These are phyloP conservation scores for Teratosphaeria nubilosa DNA, from an alignment of 2,329 filamentous ascomycete genomes.

Conservation along the genomic window DNA sequence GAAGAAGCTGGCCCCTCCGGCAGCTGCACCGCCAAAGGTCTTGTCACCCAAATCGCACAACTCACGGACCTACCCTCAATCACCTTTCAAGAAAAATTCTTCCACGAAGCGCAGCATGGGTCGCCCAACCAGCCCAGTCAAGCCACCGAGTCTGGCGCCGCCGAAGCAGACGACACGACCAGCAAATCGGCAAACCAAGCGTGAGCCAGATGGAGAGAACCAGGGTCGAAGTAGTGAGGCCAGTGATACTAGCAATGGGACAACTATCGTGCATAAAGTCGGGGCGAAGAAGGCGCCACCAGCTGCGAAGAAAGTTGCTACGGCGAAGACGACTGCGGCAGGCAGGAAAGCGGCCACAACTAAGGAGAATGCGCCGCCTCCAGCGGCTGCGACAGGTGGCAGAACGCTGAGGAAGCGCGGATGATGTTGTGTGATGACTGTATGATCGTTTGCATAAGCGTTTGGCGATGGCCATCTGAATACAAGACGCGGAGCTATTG, in stretches of 20 bases:
- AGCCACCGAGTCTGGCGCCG: constrained; percentile 30
- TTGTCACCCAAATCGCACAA: constrained; percentile 78
- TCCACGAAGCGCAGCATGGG: constrained; percentile 48
- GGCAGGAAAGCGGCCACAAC: constrained; percentile 34
- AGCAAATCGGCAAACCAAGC: background rate
- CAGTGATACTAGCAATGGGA: constrained; percentile 47
- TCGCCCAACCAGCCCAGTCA: constrained; percentile 50
- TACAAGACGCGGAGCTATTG: background rate
- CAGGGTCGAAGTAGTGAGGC: constrained; percentile 39
- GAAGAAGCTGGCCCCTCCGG: constrained; percentile 27
- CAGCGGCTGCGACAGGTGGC: constrained; percentile 12
- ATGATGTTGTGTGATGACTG: constrained; percentile 1
- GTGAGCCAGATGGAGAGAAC: constrained; percentile 22
- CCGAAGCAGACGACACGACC: constrained; percentile 17
- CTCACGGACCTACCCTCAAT: constrained; percentile 55
- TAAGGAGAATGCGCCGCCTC: constrained; percentile 12
- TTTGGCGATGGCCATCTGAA: background rate
- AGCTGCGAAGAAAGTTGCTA: constrained; percentile 34
- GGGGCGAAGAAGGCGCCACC: constrained; percentile 18
- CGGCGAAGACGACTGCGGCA: constrained; percentile 1
- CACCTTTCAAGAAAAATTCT: constrained; percentile 33
- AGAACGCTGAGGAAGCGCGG: constrained; percentile 25
- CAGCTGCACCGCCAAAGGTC: constrained; percentile 37
- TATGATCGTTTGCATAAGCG: background rate
- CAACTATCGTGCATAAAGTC: constrained; percentile 49